Conservation (phyloP, 192 early-diverging fungal genomes). For the Jimgerdemannia flammicorona region DNA sequence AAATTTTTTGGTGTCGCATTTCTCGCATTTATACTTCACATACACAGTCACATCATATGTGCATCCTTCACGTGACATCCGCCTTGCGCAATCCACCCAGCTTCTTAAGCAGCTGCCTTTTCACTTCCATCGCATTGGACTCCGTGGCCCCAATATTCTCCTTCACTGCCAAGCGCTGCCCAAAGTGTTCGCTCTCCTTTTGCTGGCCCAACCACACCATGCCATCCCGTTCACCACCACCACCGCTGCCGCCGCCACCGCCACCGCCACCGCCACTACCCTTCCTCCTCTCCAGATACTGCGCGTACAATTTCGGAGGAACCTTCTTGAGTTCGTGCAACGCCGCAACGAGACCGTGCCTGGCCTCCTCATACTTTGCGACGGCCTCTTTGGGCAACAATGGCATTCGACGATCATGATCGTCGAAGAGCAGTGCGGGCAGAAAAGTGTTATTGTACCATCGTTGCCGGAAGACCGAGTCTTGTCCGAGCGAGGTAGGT, state of each 20-base stretch:
- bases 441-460: neutral
- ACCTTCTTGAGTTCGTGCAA: neutral
- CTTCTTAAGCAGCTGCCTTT: neutral
- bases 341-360: neutral
- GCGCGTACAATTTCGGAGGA: neutral
- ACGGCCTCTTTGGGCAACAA: neutral
- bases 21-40: no score
- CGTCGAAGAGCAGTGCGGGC: neutral
- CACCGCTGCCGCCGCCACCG: neutral
- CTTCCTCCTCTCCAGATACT: neutral
- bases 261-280: neutral
- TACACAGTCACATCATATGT: neutral
- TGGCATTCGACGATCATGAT: neutral
- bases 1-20: neutral
- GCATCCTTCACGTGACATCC: neutral
- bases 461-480: neutral
- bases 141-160: neutral
- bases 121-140: neutral
- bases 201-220: neutral
- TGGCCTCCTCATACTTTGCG: neutral
- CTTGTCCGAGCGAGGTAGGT: neutral
- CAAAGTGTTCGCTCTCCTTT: no score
- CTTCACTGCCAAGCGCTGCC: neutral
- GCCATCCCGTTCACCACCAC: neutral
- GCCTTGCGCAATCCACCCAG: neutral